phyloP scores from a whole-genome alignment of 176 grass and related monocot species.

The Oryza meridionalis region DNA sequence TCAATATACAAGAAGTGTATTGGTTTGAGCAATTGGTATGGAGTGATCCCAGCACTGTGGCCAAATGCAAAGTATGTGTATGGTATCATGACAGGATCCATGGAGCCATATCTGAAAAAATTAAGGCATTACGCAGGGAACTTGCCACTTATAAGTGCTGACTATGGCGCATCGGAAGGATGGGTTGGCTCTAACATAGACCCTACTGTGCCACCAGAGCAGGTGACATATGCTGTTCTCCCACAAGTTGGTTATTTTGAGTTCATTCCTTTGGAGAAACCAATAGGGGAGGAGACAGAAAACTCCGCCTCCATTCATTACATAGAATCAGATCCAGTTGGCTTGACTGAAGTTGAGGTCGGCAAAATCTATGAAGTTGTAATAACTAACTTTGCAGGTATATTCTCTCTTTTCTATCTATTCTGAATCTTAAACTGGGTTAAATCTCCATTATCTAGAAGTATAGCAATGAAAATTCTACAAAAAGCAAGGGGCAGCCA shows the following conservation, averaged over 20 bases:
- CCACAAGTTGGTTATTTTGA: slow-evolving; percentile 90
- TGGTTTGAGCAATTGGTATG: slow-evolving; percentile 88
- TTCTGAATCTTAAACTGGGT: slow-evolving; percentile 30
- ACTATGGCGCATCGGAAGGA: slow-evolving; percentile 94
- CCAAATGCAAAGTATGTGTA: slow-evolving; percentile 92
- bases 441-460: background rate
- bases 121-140: slow-evolving; percentile 87
- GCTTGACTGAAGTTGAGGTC: slow-evolving; percentile 79
- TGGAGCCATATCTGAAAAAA: slow-evolving; percentile 97
- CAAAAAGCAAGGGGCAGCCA: background rate
- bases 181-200: slow-evolving; percentile 93
- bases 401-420: slow-evolving; percentile 19
- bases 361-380: slow-evolving; percentile 88
- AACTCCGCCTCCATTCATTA: slow-evolving; percentile 63
- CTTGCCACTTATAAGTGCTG: slow-evolving; percentile 84
- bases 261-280: slow-evolving; percentile 89
- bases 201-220: slow-evolving; percentile 69
- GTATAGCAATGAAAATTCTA: background rate
- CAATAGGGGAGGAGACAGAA: slow-evolving; percentile 64
- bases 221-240: slow-evolving; percentile 72
- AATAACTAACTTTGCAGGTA: slow-evolving; percentile 88
- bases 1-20: slow-evolving; percentile 65
- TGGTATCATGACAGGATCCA: slow-evolving; percentile 97
- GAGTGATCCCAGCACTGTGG: slow-evolving; percentile 86
- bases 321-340: slow-evolving; percentile 81